Percentiles rank a stretch among this genome's conserved stretches.
Evolutionary conservation across 2,329 filamentous ascomycete genomes (phyloP).

Genomic region (Colletotrichum truncatum): DNA sequence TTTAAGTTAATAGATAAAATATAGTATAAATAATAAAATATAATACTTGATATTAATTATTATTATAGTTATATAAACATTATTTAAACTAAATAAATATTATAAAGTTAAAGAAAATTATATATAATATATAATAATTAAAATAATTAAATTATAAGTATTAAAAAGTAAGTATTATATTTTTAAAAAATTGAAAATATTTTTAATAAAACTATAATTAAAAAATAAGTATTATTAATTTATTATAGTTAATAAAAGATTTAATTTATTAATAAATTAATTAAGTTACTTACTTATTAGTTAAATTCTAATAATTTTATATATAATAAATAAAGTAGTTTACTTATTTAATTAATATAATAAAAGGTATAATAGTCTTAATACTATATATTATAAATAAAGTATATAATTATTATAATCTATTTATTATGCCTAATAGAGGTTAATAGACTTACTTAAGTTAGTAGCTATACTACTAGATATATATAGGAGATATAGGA

Average conservation of each 20-base stretch:
- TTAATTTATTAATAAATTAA: too few relatives aligned
- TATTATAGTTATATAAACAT: not conserved
- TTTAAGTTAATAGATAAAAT: not conserved
- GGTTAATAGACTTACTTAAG: too few relatives aligned
- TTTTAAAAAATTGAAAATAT: not conserved
- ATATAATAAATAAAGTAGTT: not conserved
- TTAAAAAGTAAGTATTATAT: not conserved
- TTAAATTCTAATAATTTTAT: not conserved
- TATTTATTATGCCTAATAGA: too few relatives aligned
- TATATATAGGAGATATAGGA: too few relatives aligned
- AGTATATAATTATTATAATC: too few relatives aligned
- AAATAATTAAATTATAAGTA: not conserved
- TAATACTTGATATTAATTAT: not conserved
- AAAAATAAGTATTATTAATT: not conserved
- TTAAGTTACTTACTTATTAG: not conserved
- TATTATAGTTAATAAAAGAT: too few relatives aligned
- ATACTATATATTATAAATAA: too few relatives aligned
- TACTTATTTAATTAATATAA: too few relatives aligned
- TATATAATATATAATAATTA: not conserved
- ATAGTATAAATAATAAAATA: not conserved
- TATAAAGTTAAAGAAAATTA: not conserved
- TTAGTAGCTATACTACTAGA: too few relatives aligned
- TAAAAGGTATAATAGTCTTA: not conserved
- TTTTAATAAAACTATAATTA: not conserved
- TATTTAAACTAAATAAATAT: not conserved